These are phyloP conservation scores for Hymenoscyphus scutula DNA, from an alignment of 2,329 filamentous ascomycete species.

Conservation along the genomic window DNA sequence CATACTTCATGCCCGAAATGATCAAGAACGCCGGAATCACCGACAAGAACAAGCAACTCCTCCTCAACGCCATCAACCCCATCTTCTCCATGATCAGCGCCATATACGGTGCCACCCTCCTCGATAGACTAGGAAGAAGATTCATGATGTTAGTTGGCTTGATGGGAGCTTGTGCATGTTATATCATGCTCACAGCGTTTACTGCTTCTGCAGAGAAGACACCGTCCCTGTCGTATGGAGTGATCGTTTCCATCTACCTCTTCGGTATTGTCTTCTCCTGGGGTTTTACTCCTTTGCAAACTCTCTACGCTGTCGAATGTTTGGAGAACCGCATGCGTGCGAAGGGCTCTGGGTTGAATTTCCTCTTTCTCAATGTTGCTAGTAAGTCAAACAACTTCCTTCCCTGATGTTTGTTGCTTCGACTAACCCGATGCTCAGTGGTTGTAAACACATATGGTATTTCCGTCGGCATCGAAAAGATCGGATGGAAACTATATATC, in stretches of 20 bases:
- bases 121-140: constrained; percentile 45
- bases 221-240: constrained; percentile 42
- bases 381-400: constrained; percentile 25
- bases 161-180: constrained; percentile 25
- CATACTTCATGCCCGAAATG: constrained; percentile 44
- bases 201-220: constrained; percentile 33
- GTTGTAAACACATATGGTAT: constrained; percentile 29
- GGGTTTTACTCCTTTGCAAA: constrained; percentile 45
- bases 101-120: constrained; percentile 44
- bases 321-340: constrained; percentile 46
- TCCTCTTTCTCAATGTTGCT: constrained; percentile 36
- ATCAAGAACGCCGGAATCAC: constrained; percentile 40
- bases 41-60: constrained; percentile 32
- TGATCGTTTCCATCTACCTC: constrained; percentile 49
- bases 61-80: constrained; percentile 38
- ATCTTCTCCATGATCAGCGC: constrained; percentile 44
- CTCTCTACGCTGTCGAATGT: constrained; percentile 49
- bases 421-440: not conserved
- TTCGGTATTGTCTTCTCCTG: constrained; percentile 44
- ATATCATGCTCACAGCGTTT: constrained; percentile 31
- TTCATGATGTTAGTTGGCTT: constrained; percentile 40
- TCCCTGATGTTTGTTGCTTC: not conserved
- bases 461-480: constrained; percentile 38
- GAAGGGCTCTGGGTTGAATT: constrained; percentile 47
- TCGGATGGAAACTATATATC: constrained; percentile 38